These are phyloP conservation scores for Mrakia gelida DNA, from an alignment of 768 basidiomycete species.

Conservation along the genomic window DNA sequence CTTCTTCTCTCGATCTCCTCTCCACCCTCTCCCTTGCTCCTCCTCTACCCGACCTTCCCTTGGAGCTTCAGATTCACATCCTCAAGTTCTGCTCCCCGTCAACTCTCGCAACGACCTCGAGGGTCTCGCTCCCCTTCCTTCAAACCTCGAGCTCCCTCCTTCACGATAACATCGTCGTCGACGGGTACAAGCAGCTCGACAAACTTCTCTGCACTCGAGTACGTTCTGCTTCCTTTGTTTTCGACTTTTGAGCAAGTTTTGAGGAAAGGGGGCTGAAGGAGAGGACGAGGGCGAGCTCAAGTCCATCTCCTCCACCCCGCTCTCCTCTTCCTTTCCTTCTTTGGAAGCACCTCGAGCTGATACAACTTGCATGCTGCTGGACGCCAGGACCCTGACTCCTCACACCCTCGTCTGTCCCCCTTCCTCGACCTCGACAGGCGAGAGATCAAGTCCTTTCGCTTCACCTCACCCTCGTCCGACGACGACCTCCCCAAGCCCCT, in stretches of 20 bases:
- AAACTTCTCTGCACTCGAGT: not conserved
- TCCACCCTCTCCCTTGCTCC: no score
- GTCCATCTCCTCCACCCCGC: no score
- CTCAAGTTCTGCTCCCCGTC: not conserved
- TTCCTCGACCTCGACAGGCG: not conserved
- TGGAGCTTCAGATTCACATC: not conserved
- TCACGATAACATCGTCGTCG: not conserved
- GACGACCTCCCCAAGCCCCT: not conserved
- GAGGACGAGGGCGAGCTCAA: no score
- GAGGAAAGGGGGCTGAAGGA: not conserved
- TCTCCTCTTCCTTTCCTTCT: no score
- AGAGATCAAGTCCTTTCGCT: not conserved
- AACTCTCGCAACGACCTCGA: not conserved
- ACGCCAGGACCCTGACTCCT: not conserved
- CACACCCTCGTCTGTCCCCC: not conserved
- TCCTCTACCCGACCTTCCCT: slow-evolving; percentile 30
- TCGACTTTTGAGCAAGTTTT: not conserved
- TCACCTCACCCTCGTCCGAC: not conserved
- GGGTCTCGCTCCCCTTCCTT: not conserved
- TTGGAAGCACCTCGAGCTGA: no score
- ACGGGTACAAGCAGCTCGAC: not conserved
- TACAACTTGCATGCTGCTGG: not conserved
- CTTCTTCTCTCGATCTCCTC: no score
- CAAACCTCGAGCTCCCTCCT: not conserved
- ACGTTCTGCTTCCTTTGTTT: not conserved